These are phyloP conservation scores for Fusarium sp. DNA, from an alignment of 2,329 filamentous ascomycete species.

Conservation along the genomic window DNA sequence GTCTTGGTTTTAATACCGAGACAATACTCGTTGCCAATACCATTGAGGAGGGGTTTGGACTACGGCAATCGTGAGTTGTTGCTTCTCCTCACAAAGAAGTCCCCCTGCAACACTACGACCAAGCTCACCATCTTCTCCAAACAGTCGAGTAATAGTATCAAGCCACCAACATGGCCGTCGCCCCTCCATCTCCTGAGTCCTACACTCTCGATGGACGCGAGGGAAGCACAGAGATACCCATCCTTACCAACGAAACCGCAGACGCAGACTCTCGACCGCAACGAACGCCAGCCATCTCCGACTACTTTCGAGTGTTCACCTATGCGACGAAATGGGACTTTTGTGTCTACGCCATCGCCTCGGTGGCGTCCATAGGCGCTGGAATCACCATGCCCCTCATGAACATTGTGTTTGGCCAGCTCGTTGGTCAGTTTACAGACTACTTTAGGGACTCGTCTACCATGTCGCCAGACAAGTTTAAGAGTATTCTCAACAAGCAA, in stretches of 20 bases:
- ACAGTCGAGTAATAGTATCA: background rate
- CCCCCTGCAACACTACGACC: background rate
- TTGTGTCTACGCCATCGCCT: constrained; percentile 44
- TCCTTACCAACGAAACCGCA: background rate
- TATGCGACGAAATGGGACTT: constrained; percentile 50
- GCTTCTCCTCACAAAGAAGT: background rate
- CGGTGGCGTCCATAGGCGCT: constrained; percentile 48
- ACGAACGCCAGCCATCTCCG: constrained; percentile 29
- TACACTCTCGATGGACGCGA: background rate
- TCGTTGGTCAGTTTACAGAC: constrained; percentile 45
- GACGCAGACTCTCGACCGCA: background rate
- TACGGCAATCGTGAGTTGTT: background rate
- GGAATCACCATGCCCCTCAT: constrained; percentile 52
- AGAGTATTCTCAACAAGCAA: constrained; percentile 27
- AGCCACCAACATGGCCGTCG: background rate
- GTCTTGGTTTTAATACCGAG: background rate
- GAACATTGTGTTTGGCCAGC: constrained; percentile 51
- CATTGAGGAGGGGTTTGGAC: background rate
- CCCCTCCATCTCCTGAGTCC: background rate
- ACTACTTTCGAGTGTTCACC: constrained; percentile 45
- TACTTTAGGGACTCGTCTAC: constrained; percentile 40
- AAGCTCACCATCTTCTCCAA: background rate
- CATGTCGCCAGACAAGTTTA: constrained; percentile 15
- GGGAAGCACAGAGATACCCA: background rate
- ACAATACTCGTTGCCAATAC: background rate